phyloP scores from a whole-genome alignment of 2,329 filamentous ascomycete species.

The Cryphonectria carpinicola region DNA sequence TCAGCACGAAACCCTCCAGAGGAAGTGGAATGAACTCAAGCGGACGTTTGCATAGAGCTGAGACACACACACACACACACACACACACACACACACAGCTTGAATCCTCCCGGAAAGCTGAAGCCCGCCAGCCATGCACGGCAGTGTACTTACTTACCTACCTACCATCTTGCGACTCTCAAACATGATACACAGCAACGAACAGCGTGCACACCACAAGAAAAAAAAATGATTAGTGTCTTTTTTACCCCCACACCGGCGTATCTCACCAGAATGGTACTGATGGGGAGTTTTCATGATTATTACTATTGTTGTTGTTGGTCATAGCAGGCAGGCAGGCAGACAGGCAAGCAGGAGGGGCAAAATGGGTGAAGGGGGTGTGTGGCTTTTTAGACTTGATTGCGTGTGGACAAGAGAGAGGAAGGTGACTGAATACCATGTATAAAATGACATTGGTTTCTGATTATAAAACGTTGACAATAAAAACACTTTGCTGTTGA shows the following conservation, averaged over 20 bases:
- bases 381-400: neutral
- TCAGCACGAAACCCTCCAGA: slow-evolving; percentile 71
- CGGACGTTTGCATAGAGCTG: slow-evolving; percentile 48
- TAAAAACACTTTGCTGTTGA: neutral
- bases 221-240: neutral
- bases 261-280: neutral
- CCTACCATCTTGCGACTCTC: neutral
- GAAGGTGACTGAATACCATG: neutral
- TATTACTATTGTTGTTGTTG: neutral
- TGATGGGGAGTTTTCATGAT: slow-evolving; percentile 1
- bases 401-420: neutral
- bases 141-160: slow-evolving; percentile 1
- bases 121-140: neutral
- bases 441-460: slow-evolving; percentile 10
- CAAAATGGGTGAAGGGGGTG: neutral
- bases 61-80: neutral
- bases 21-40: slow-evolving; percentile 78
- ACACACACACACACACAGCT: neutral
- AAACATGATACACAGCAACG: slow-evolving; percentile 1
- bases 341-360: neutral
- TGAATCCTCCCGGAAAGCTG: neutral
- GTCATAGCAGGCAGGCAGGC: neutral
- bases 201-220: neutral
- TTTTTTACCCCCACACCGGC: neutral
- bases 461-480: neutral